phyloP scores from a whole-genome alignment of 2,329 filamentous ascomycete genomes.

The Monosporascus sp. region DNA sequence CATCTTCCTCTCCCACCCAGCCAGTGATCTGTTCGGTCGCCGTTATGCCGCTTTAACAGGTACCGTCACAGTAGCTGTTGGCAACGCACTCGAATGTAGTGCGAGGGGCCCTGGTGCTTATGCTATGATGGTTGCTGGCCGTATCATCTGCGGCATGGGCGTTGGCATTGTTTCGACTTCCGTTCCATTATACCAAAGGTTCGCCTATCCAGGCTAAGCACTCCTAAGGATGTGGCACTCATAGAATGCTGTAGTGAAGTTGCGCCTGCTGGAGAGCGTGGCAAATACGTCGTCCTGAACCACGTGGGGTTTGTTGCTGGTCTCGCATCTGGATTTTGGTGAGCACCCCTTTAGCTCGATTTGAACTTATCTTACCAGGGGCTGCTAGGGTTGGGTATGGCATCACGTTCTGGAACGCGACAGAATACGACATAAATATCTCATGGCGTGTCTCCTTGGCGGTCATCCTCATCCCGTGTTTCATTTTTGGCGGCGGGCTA shows the following conservation, averaged over 20 bases:
- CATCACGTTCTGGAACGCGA: conserved; percentile 46
- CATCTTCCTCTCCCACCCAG: conserved; percentile 46
- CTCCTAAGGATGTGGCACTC: neutral
- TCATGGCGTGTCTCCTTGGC: conserved; percentile 49
- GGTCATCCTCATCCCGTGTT: conserved; percentile 45
- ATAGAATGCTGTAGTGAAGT: conserved; percentile 39
- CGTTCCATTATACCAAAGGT: conserved; percentile 55
- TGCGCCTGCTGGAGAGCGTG: conserved; percentile 46
- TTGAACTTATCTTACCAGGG: conserved; percentile 1
- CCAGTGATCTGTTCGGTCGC: conserved; percentile 46
- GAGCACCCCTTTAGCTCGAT: conserved; percentile 8
- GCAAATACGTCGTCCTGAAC: conserved; percentile 53
- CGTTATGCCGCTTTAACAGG: conserved; percentile 46
- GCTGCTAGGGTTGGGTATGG: conserved; percentile 48
- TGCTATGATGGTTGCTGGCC: conserved; percentile 44
- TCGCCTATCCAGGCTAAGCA: neutral
- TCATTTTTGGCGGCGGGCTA: conserved; percentile 44
- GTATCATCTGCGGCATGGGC: conserved; percentile 48
- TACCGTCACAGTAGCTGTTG: conserved; percentile 40
- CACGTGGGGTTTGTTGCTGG: conserved; percentile 54
- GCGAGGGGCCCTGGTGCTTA: conserved; percentile 37
- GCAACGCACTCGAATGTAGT: conserved; percentile 42
- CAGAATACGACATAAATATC: conserved; percentile 38
- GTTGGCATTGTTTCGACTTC: conserved; percentile 51
- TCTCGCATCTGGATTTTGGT: conserved; percentile 51